Percentiles rank a stretch among this genome's conserved stretches.
Evolutionary conservation across 2,329 filamentous ascomycete genomes (phyloP).

Genomic region (Trichoderma koningii): DNA sequence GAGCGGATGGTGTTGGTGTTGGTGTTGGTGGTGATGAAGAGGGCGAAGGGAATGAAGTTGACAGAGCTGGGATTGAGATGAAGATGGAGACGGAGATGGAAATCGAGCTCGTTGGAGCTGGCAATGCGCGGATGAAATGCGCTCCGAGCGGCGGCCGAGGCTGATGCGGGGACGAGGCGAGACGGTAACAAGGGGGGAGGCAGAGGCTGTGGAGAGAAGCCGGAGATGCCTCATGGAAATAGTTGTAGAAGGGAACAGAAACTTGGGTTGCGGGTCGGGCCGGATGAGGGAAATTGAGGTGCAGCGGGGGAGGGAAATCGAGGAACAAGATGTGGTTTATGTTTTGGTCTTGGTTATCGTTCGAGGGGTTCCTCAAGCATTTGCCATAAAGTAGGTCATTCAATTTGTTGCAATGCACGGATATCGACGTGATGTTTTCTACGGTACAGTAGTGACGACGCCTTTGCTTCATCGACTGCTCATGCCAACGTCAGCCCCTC

Average conservation of each 20-base stretch:
- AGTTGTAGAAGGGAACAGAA: too few relatives aligned
- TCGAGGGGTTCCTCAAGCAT: not conserved
- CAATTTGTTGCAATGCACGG: too few relatives aligned
- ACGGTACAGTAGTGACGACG: not conserved
- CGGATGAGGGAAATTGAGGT: not conserved
- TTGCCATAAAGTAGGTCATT: not conserved
- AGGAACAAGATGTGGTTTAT: not conserved
- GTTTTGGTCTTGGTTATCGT: not conserved
- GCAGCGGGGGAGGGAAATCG: not conserved
- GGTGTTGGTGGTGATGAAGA: not conserved
- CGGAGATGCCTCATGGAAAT: conserved; percentile 7
- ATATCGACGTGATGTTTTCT: too few relatives aligned
- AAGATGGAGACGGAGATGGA: not conserved
- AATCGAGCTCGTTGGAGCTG: not conserved
- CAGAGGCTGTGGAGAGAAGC: conserved; percentile 1
- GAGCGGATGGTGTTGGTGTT: not conserved
- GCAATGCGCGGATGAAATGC: not conserved
- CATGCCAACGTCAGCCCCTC: not conserved
- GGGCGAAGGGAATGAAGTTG: too few relatives aligned
- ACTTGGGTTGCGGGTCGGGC: not conserved
- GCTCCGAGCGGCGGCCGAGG: not conserved
- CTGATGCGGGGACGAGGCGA: conserved; percentile 9
- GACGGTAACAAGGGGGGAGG: not conserved
- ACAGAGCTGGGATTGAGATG: not conserved
- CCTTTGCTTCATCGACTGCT: conserved; percentile 3